Conservation (phyloP, 441 rosid species). For the Hura crepitans region DNA sequence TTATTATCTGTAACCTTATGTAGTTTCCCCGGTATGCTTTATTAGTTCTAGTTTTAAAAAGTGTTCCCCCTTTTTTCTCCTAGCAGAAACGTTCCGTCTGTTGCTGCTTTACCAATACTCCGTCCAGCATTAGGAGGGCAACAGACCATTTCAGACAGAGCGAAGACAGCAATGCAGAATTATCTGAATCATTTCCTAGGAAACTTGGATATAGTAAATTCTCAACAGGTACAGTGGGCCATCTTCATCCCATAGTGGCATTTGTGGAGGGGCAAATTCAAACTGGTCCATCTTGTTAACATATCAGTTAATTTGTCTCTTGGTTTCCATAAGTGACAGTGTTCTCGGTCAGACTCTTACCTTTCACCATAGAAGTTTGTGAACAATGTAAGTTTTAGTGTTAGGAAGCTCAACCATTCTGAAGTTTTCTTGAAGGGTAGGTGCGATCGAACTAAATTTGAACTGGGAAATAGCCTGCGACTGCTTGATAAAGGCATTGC, state of each 20-base stretch:
- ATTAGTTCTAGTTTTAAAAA: constrained; percentile 15
- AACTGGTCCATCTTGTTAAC: too few relatives aligned
- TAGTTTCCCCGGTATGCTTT: not conserved
- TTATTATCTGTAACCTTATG: not conserved
- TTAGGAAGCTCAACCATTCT: not conserved
- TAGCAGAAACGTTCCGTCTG: constrained; percentile 90
- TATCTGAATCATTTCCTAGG: constrained; percentile 93
- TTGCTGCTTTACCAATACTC: constrained; percentile 82
- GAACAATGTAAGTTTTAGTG: too few relatives aligned
- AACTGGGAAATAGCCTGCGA: not conserved
- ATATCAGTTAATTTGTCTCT: too few relatives aligned
- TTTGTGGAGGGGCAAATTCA: too few relatives aligned
- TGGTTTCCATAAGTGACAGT: too few relatives aligned
- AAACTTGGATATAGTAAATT: constrained; percentile 86
- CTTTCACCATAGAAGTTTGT: too few relatives aligned
- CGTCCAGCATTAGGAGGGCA: constrained; percentile 90
- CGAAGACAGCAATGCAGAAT: constrained; percentile 93
- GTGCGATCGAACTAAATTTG: not conserved
- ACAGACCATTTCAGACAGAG: constrained; percentile 80
- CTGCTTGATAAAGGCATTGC: not conserved
- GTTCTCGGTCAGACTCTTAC: too few relatives aligned
- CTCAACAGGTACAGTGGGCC: constrained; percentile 56
- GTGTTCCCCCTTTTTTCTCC: constrained; percentile 25
- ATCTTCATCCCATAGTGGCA: not conserved
- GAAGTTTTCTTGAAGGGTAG: not conserved